A percentile compares a stretch with the other conserved stretches of the same genome.
Evolutionary conservation across 805 yeast species (phyloP).

Genomic region (Candida nonsorbophila): DNA sequence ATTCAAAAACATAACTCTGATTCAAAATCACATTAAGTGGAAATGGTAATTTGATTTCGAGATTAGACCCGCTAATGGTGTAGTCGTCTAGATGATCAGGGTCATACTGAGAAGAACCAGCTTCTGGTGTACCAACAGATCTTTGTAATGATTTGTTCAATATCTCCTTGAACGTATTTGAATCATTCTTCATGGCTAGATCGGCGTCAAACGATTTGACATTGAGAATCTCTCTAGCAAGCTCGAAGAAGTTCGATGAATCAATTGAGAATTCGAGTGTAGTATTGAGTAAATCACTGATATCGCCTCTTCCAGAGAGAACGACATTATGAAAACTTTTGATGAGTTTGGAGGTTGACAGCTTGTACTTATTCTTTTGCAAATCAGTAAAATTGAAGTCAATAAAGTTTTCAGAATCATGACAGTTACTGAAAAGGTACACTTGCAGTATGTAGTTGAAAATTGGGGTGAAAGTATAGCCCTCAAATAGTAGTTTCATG

Average conservation of each 20-base stretch:
- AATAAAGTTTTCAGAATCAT: conserved; percentile 48
- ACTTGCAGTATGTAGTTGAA: conserved; percentile 48
- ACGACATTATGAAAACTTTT: conserved; percentile 18
- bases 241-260: conserved; percentile 37
- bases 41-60: conserved; percentile 69
- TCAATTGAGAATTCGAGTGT: conserved; percentile 36
- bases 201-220: conserved; percentile 53
- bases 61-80: conserved; percentile 46
- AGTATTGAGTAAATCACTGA: conserved; percentile 4
- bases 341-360: conserved; percentile 22
- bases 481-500: conserved; percentile 51
- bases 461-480: conserved; percentile 49
- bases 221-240: conserved; percentile 45
- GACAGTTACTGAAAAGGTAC: conserved; percentile 53
- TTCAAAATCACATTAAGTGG: conserved; percentile 77
- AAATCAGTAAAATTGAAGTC: conserved; percentile 49
- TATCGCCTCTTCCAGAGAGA: conserved; percentile 1
- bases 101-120: conserved; percentile 7
- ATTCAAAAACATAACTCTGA: conserved; percentile 66
- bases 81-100: conserved; percentile 30
- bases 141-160: conserved; percentile 37
- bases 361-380: conserved; percentile 31
- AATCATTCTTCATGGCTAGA: conserved; percentile 36
- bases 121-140: conserved; percentile 6
- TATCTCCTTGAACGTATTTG: conserved; percentile 33